Evolutionary conservation across 208 protist species (phyloP), one percentile per base, ranked within the genome.

Genomic region (Wallacemonas collosoma): DNA sequence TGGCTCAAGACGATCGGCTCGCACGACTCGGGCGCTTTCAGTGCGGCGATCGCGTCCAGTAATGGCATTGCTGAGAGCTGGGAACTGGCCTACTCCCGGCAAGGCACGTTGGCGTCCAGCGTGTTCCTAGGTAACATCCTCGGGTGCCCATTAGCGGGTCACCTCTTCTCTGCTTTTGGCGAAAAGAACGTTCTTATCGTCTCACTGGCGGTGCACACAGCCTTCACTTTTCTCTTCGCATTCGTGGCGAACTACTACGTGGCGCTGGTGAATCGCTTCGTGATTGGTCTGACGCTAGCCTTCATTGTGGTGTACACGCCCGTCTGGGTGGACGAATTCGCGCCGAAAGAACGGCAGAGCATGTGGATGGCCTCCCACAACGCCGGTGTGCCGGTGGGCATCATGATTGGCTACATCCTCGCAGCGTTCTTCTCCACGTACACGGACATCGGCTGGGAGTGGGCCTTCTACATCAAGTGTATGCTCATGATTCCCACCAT

Each of bases 321-420:
- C 14, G 85, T 98, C 9, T 98, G 95, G 95, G 90, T 97, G 9
- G 95, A 98, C 77, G 90, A 91, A 53, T 98, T 97, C 62, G 86
- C 95, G 8, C 95, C 95, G 35, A 81, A 79, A 73, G 80, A 85
- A 8, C 72, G 84, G 8, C 86, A 91, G 67, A 93, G 89, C 39
- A 57, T 94, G 15, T 98, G 95, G 93, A 95, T 97, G 93, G 91
- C 93, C 26, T 89, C 89, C 36, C 88, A 95, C 71, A 95, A 98
- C 72, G 92, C 87, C 2, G 95, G 92, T 38, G 93, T 95, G 39
- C 93, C 95, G 41, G 70, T 98, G 9, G 95, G 95, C 35, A 93
- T 98, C 68, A 95, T 98, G 82, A 53, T 95, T 15, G 95, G 95
- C 41, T 98, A 97, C 79, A 12, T 94, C 40, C 57, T 91, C 51